A percentile compares a stretch with the other conserved stretches of the same genome.
Conservation (phyloP, 2,329 filamentous ascomycete species). For the Alternaria sp. region DNA sequence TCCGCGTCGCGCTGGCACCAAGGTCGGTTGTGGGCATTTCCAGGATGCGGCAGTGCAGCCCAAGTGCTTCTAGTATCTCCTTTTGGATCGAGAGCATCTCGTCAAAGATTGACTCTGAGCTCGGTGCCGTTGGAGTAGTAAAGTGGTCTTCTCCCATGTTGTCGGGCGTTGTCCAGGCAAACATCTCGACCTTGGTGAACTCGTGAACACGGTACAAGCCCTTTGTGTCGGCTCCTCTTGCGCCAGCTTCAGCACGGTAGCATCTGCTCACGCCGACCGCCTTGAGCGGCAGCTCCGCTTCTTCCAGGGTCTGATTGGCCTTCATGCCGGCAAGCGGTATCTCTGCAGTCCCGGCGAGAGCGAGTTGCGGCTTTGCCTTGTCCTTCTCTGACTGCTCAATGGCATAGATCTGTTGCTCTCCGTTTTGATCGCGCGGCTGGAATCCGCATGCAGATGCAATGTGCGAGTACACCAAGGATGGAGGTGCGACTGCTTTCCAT, state of each 20-base stretch:
- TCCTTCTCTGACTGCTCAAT: constrained; percentile 72
- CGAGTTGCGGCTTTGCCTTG: constrained; percentile 68
- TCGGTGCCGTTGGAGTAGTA: constrained; percentile 37
- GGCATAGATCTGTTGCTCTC: constrained; percentile 89
- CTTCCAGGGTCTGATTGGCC: constrained; percentile 72
- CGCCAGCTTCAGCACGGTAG: constrained; percentile 93
- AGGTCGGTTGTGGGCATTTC: constrained; percentile 92
- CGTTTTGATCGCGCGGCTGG: constrained; percentile 86
- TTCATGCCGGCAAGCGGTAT: constrained; percentile 93
- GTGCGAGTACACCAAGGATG: constrained; percentile 89
- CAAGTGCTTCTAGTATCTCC: constrained; percentile 78
- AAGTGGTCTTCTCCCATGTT: constrained; percentile 42
- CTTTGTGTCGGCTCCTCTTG: constrained; percentile 87
- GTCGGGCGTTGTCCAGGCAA: constrained; percentile 81
- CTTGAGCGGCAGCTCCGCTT: constrained; percentile 73
- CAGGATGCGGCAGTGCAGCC: constrained; percentile 83
- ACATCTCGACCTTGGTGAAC: constrained; percentile 98
- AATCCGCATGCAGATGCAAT: constrained; percentile 92
- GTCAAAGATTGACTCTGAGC: constrained; percentile 69
- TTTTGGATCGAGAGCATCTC: constrained; percentile 89
- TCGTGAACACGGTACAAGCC: constrained; percentile 97
- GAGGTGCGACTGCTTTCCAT: constrained; percentile 83
- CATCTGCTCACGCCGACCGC: constrained; percentile 86
- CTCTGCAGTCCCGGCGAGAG: constrained; percentile 87
- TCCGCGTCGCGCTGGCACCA: constrained; percentile 84